Conservation (phyloP, 441 rosid genomes). For the Isatis lusitanica region DNA sequence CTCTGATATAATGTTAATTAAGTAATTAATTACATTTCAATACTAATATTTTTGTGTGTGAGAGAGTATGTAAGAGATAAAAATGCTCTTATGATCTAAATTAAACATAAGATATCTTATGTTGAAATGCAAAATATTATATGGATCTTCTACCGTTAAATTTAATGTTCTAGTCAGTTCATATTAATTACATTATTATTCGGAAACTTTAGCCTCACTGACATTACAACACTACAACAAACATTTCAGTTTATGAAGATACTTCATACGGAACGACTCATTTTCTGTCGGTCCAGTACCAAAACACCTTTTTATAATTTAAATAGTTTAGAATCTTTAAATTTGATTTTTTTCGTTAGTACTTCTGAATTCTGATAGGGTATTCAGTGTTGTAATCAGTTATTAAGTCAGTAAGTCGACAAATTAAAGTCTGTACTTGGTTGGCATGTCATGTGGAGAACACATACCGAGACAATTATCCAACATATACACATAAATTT, state of each 20-base stretch:
- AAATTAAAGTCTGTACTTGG: conserved; percentile 31
- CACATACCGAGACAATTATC: conserved; percentile 26
- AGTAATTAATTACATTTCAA: no score
- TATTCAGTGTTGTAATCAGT: conserved; percentile 13
- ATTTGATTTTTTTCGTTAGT: neutral
- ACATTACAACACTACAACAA: conserved; percentile 21
- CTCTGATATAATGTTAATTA: no score
- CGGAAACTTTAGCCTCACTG: neutral
- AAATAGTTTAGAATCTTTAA: conserved; percentile 1
- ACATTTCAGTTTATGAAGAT: conserved; percentile 22
- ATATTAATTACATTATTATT: neutral
- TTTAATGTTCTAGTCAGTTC: neutral
- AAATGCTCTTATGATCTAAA: neutral
- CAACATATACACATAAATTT: neutral
- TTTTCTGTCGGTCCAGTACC: conserved; percentile 28
- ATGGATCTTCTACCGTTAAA: neutral
- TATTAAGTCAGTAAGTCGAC: conserved; percentile 25
- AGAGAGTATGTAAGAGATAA: no score
- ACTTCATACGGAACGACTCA: conserved; percentile 1
- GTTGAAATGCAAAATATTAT: neutral
- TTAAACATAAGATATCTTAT: neutral
- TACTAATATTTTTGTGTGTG: no score
- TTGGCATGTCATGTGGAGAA: conserved; percentile 35
- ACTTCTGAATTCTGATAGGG: conserved; percentile 7
- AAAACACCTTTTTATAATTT: neutral